Evolutionary conservation across 1,139 yeast species (phyloP), one percentile per base, ranked within the genome.

Genomic region (Tardiomyces depauwii): DNA sequence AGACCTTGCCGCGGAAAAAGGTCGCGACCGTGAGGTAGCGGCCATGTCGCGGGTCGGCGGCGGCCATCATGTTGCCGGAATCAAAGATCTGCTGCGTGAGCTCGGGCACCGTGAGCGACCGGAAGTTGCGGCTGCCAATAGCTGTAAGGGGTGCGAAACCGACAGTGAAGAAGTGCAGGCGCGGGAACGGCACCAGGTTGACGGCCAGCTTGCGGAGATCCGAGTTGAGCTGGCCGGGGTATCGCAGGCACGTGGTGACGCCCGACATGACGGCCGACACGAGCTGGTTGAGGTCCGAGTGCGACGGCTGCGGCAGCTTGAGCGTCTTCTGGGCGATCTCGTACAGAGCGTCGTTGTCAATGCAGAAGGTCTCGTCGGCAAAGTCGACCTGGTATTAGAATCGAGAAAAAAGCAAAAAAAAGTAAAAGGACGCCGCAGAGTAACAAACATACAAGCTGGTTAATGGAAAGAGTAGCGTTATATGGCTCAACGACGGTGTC

Each of bases 401-500:
- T 21, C 25, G 7, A 21, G 7, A 21, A 21, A 21, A 21, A 21
- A 21, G 25, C 4, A 21, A 21, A 21, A 21, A 21, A 21, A 21
- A 21, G 7, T 4, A 21, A 21, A 21, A 21, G 25, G 4, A 21
- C 4, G 25, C 25, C 4, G 7, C 4, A 21, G 25, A 21, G 25
- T n/a, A 7, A 7, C 25, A 7, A 4, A 21, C 25, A 21, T 21
- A 21, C 25, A 63, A 87, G 76, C 70, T 87, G 95, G 65, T 87
- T 94, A 57, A 87, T 78, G n/a, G 96, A 86, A 56, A 87, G 74
- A 36, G 95, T 85, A 18, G 96, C 95, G 61, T 87, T 87, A 70
- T 87, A 87, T 45, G 96, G 96, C 70, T 87, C 96, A 51, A 86
- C 89, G 56, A 87, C 95, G 40, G 96, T 86, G 63, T 87, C 96